A percentile compares a stretch with the other conserved stretches of the same genome.
phyloP scores from a whole-genome alignment of 306 rosid species.

The Sphenostylis stenocarpa region DNA sequence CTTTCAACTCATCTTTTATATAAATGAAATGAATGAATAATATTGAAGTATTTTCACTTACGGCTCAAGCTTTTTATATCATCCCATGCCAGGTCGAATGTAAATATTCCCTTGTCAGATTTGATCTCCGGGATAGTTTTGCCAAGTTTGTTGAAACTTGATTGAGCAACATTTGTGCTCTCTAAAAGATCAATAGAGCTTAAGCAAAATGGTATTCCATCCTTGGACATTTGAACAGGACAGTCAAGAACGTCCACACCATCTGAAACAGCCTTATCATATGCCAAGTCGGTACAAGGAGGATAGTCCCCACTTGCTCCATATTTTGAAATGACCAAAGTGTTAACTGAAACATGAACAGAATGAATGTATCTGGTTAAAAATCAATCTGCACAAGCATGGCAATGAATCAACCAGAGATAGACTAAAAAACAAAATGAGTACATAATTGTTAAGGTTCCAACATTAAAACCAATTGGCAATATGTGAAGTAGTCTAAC shows the following conservation, averaged over 20 bases:
- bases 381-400: not conserved
- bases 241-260: constrained; percentile 81
- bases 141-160: constrained; percentile 38
- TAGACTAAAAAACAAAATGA: constrained; percentile 14
- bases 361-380: constrained; percentile 34
- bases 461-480: no score
- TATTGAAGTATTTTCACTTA: constrained; percentile 49
- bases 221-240: constrained; percentile 82
- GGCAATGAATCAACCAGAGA: constrained; percentile 6
- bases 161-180: constrained; percentile 58
- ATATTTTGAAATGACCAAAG: constrained; percentile 69
- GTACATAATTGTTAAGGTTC: no score
- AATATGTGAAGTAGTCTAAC: no score
- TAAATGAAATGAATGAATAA: not conserved
- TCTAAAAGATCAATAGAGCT: constrained; percentile 71
- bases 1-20: not conserved
- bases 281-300: constrained; percentile 64
- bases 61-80: constrained; percentile 57
- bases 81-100: constrained; percentile 62
- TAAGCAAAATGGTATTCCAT: constrained; percentile 80
- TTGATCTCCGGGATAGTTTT: constrained; percentile 50
- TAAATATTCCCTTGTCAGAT: constrained; percentile 58
- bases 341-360: constrained; percentile 44
- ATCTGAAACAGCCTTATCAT: constrained; percentile 60
- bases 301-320: constrained; percentile 95